Evolutionary conservation across 2,329 filamentous ascomycete species (phyloP).

Genomic region (Eutypa lata): DNA sequence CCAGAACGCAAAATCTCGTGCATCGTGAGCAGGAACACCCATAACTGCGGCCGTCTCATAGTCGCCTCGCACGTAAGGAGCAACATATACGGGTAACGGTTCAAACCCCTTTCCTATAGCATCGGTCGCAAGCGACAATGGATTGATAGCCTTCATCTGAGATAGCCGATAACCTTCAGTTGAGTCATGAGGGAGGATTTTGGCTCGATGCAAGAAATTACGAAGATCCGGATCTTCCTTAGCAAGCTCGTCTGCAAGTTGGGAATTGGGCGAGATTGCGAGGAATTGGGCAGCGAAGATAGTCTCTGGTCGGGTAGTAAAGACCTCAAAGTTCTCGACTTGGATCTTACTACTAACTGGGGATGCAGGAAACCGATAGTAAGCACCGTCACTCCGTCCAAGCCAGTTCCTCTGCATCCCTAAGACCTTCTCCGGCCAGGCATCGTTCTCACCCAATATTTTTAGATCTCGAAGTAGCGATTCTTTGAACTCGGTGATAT

Average conservation of each 20-base stretch:
- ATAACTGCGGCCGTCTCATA: conserved; percentile 88
- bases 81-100: conserved; percentile 72
- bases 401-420: conserved; percentile 88
- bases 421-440: conserved; percentile 81
- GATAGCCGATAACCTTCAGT: conserved; percentile 68
- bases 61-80: conserved; percentile 80
- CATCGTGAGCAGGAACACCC: conserved; percentile 86
- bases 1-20: conserved; percentile 78
- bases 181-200: conserved; percentile 50
- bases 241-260: conserved; percentile 62
- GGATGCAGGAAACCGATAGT: conserved; percentile 66
- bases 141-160: conserved; percentile 61
- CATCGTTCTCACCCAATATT: conserved; percentile 55
- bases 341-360: conserved; percentile 32
- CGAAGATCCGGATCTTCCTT: conserved; percentile 58
- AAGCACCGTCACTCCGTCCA: conserved; percentile 71
- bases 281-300: conserved; percentile 85
- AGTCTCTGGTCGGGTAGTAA: conserved; percentile 82
- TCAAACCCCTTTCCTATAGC: conserved; percentile 48
- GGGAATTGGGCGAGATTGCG: conserved; percentile 71
- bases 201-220: conserved; percentile 64
- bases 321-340: conserved; percentile 62
- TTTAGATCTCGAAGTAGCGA: conserved; percentile 69
- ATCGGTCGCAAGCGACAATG: conserved; percentile 50
- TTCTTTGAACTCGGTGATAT: conserved; percentile 76